Evolutionary conservation across 148 eudicot genomes (phyloP).

Genomic region (Silene latifolia): DNA sequence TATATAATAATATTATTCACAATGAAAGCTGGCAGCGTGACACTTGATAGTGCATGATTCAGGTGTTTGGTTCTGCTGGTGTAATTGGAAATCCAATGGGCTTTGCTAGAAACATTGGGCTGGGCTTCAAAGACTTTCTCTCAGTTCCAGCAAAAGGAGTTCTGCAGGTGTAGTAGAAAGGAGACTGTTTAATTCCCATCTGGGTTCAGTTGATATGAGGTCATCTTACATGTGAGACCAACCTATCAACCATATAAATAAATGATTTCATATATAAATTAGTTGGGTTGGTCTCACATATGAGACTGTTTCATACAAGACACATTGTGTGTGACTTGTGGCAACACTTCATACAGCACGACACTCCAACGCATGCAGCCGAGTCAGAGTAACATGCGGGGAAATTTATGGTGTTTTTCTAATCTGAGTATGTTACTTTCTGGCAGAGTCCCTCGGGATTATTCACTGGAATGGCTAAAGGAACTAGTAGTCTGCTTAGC

Average conservation of each 20-base stretch:
- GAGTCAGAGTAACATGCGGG: neutral
- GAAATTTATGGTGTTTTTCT: constrained; percentile 4
- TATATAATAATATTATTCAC: neutral
- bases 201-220: constrained; percentile 2
- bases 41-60: constrained; percentile 9
- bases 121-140: constrained; percentile 84
- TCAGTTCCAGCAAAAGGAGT: constrained; percentile 82
- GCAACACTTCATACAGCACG: too few relatives aligned
- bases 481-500: constrained; percentile 84
- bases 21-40: neutral
- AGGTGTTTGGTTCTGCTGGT: constrained; percentile 99
- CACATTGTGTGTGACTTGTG: neutral
- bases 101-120: constrained; percentile 87
- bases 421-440: neutral
- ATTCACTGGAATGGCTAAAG: constrained; percentile 86
- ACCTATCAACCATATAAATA: neutral
- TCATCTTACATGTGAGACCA: neutral
- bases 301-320: neutral
- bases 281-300: neutral
- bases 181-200: neutral
- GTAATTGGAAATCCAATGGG: constrained; percentile 99
- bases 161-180: constrained; percentile 53
- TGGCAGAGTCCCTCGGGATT: constrained; percentile 85
- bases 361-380: neutral
- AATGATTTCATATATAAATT: neutral